These are phyloP conservation scores for Polyporus tsugae DNA, from an alignment of 1,284 basidiomycete species.

Conservation along the genomic window DNA sequence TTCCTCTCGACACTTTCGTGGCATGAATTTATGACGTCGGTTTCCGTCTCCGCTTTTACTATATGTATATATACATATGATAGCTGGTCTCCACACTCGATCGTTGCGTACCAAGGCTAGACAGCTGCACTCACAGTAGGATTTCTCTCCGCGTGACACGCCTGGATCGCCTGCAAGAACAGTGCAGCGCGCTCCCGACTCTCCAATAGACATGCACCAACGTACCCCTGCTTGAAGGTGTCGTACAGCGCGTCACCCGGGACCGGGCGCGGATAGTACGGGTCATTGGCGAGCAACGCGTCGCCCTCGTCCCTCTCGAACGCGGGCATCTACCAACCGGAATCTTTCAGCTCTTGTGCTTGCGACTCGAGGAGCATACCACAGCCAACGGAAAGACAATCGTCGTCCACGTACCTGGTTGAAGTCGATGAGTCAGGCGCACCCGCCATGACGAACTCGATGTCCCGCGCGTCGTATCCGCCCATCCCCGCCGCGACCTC, in stretches of 20 bases:
- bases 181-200: background rate
- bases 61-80: no score
- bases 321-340: slow-evolving; percentile 1
- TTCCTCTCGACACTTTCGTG: no score
- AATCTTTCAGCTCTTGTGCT: background rate
- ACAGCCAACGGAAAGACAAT: no score
- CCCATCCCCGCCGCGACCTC: slow-evolving; percentile 43
- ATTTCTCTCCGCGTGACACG: background rate
- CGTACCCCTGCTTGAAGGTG: slow-evolving; percentile 38
- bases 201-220: slow-evolving; percentile 4
- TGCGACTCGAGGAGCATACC: no score
- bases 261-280: slow-evolving; percentile 44
- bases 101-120: no score
- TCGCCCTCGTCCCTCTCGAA: slow-evolving; percentile 14
- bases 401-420: slow-evolving; percentile 45
- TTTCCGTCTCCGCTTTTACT: no score
- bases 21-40: no score
- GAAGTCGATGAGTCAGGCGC: slow-evolving; percentile 41
- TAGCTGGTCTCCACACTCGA: no score
- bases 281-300: slow-evolving; percentile 43
- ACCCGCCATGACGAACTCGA: slow-evolving; percentile 44
- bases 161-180: background rate
- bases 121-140: no score
- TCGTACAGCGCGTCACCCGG: slow-evolving; percentile 36
- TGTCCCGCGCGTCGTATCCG: slow-evolving; percentile 40